Evolutionary conservation across 2,329 filamentous ascomycete genomes (phyloP), one percentile per base, ranked within the genome.

Genomic region (Myriosclerotinia scirpicola): DNA sequence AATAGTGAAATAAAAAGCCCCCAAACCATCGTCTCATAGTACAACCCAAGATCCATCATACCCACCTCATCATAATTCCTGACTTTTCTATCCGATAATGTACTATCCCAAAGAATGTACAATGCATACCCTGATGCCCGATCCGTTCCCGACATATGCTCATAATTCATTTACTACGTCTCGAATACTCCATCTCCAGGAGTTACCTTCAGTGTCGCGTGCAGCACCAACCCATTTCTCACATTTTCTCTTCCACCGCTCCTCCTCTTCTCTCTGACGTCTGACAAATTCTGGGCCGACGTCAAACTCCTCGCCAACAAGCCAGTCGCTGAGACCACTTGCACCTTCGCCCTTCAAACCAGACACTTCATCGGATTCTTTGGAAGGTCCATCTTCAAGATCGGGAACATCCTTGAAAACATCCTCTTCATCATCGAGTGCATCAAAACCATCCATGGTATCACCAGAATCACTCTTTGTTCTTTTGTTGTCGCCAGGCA

Each of bases 351-450:
- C 87, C 72, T 81, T 80, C 26, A 85, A 79, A 14, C 84, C 82
- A 9, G 82, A 81, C 15, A 79, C 78, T 34, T 84, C 83, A 54
- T 80, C 81, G 22, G 65, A 65, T 53, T 75, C 72, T 65, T 76
- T 72, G 4, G 67, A 61, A 2, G 71, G 72, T 11, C 68, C 70
- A 68, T 97, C 94, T 70, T 94, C 90, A 4, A 97, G 85, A 75
- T 98, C 93, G 12, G 93, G 92, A n/a, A 98, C 90, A 67, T 93
- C 93, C 68, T 93, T 94, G 78, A 98, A 97, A 8, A 94, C 90
- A 76, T 97, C 93, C 67, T 97, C 93, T 62, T 96, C 92, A 54
- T 96, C 92, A 60, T 96, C 91, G 20, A 91, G 79, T 30, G 88
- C 90, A 66, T 91, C 86, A 67, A 89, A 87, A 0, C 83, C 83